Evolutionary conservation across 352 stramenopile genomes (phyloP), one percentile per base, ranked within the genome.

Genomic region (Globisporangium spiculum): DNA sequence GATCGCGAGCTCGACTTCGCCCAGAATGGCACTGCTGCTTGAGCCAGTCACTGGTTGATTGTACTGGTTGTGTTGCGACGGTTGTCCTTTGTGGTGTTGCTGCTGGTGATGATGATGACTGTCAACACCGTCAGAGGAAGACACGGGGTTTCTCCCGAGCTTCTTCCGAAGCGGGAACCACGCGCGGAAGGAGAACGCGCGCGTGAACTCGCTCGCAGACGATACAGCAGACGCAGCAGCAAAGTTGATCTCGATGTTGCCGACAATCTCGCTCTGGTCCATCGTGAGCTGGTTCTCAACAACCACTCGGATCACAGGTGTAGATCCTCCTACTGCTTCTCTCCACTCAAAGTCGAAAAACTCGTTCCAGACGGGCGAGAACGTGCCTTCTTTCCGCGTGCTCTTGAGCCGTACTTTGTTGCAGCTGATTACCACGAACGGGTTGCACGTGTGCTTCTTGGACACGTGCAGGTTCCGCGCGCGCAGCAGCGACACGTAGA

Each of bases 271-370:
- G 53, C 85, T 91, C 36, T 91, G 83, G 57, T 91, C 83, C 3
- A 76, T 67, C 4, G 75, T 88, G 18, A 93, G 66, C 66, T 93
- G 83, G 48, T 89, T 93, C 53, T 91, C 81, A 20, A 93, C 56
- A 18, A 79, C 72, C 38, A 93, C 58, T 5, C 80, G 79, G 0
- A 90, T 65, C 0, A 65, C 59, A 0, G 66, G 65, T 2, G 69
- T n/a, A 10, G 77, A 69, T 3, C 27, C 55, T 1, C 59, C 69
- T 22, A 0, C 41, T 1, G 66, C 55, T 32, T 65, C 58, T 46
- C 69, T 58, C 81, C 78, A 89, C 59, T 89, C 85, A 68, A 93
- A 93, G 66, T 93, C 85, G 32, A 93, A 91, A 2, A 91, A 60
- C 48, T 93, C 85, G 66, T 93, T 91, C 85, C 85, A 93, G 27